A percentile compares a stretch with the other conserved stretches of the same genome.
phyloP scores from a whole-genome alignment of 768 basidiomycete species.

The Gymnopilus junonius region DNA sequence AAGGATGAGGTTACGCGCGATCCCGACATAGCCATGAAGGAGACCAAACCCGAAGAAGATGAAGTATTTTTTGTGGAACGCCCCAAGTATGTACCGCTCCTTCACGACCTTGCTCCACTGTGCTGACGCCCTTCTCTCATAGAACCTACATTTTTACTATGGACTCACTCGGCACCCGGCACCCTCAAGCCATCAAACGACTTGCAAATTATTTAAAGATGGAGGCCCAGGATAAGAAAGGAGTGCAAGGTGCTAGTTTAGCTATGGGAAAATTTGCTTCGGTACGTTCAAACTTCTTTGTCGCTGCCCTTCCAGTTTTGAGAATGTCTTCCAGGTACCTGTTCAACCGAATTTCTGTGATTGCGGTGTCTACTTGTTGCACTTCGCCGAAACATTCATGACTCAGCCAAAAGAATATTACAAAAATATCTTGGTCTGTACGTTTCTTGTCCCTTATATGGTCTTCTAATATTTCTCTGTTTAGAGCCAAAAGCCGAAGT shows the following conservation, averaged over 20 bases:
- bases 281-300: constrained; percentile 38
- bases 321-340: constrained; percentile 66
- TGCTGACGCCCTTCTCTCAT: neutral
- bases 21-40: neutral
- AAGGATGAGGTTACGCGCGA: constrained; percentile 16
- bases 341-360: constrained; percentile 88
- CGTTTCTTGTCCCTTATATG: neutral
- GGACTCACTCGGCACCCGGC: constrained; percentile 84
- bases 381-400: constrained; percentile 83
- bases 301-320: neutral
- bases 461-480: neutral
- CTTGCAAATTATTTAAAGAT: constrained; percentile 69
- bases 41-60: constrained; percentile 8
- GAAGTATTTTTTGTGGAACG: neutral
- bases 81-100: constrained; percentile 14
- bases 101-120: neutral
- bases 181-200: constrained; percentile 63
- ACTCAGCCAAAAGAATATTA: constrained; percentile 56
- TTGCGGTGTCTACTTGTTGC: constrained; percentile 91
- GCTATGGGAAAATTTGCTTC: constrained; percentile 54
- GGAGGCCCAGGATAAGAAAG: constrained; percentile 80
- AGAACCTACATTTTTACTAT: constrained; percentile 87
- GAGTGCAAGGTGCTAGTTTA: constrained; percentile 38
- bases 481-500: constrained; percentile 31
- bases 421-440: constrained; percentile 50